Evolutionary conservation across 1,284 basidiomycete species (phyloP), one percentile per base, ranked within the genome.

Genomic region (Rhodotorula sp.): DNA sequence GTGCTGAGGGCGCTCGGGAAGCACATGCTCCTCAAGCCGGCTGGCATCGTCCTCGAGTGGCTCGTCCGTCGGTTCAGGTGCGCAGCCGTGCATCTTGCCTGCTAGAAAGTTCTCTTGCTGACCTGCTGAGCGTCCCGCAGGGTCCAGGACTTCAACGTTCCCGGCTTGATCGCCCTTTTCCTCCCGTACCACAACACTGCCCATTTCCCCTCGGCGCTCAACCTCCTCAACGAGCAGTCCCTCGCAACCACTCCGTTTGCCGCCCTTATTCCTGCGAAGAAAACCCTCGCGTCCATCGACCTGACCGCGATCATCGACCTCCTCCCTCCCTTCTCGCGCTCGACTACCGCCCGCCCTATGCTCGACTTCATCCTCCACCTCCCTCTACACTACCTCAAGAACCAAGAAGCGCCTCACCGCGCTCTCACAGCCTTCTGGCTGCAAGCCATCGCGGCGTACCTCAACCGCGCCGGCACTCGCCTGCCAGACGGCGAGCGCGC

Each of bases 151-250:
- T 94, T 97, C 83, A 96, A 97, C 77, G 85, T 94, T 52, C 84
- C 89, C 58, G 84, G 86, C n/a, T 77, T 94, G 28, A 84, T 99
- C 10, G 82, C 88, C 20, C 83, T 92, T 26, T 98, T 98, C 81
- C 81, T 98, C 37, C 96, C 96, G 0, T 98, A 95, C 79, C 93
- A 98, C 78, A 91, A 94, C 75, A 92, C 95, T 4, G 88, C 90
- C 0, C 94, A 98, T 79, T 99, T 99, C 80, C 68, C 68, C 20
- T 72, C 71, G 6, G 68, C 65, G 22, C 59, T 69, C 26, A 62
- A 67, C 64, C 64, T 57, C 55, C 34, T 70, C 44, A 52, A 69
- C 24, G 65, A 70, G 30, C 59, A 50, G 74, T 64, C 47, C 1
- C 59, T 54, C 44, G 52, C 76, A 84, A 86, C 78, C 78, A 70